phyloP scores from a whole-genome alignment of 805 yeast species.

The Candida morakotiae region DNA sequence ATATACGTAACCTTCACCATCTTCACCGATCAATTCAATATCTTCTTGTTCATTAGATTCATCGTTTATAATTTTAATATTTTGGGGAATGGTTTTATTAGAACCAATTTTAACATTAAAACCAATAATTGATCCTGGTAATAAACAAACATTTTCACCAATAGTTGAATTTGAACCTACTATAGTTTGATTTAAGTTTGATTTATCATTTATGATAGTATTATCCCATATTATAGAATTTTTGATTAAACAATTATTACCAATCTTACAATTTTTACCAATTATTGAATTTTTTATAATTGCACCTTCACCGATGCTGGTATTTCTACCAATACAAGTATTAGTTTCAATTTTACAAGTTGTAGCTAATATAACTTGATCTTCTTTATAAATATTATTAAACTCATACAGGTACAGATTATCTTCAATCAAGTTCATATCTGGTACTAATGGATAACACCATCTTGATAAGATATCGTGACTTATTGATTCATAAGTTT shows the following conservation, averaged over 20 bases:
- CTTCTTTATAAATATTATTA: constrained; percentile 86
- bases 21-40: constrained; percentile 41
- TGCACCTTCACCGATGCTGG: constrained; percentile 75
- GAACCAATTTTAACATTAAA: constrained; percentile 65
- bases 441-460: constrained; percentile 90
- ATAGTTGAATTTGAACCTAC: constrained; percentile 64
- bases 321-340: constrained; percentile 76
- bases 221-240: constrained; percentile 89
- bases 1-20: constrained; percentile 49
- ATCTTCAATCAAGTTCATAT: constrained; percentile 66
- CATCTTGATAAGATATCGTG: constrained; percentile 89
- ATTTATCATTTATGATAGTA: constrained; percentile 64
- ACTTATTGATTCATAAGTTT: constrained; percentile 86
- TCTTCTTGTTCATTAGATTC: constrained; percentile 27
- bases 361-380: constrained; percentile 85
- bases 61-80: constrained; percentile 45
- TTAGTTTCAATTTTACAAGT: constrained; percentile 81
- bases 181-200: constrained; percentile 56
- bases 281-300: constrained; percentile 65
- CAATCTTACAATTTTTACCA: constrained; percentile 84
- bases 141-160: constrained; percentile 47
- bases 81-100: constrained; percentile 43
- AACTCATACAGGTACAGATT: constrained; percentile 77
- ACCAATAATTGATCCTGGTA: constrained; percentile 77
- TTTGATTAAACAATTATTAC: constrained; percentile 64